A percentile compares a stretch with the other conserved stretches of the same genome.
phyloP scores from a whole-genome alignment of 2,329 filamentous ascomycete species.

The Pezicula carpinea region DNA sequence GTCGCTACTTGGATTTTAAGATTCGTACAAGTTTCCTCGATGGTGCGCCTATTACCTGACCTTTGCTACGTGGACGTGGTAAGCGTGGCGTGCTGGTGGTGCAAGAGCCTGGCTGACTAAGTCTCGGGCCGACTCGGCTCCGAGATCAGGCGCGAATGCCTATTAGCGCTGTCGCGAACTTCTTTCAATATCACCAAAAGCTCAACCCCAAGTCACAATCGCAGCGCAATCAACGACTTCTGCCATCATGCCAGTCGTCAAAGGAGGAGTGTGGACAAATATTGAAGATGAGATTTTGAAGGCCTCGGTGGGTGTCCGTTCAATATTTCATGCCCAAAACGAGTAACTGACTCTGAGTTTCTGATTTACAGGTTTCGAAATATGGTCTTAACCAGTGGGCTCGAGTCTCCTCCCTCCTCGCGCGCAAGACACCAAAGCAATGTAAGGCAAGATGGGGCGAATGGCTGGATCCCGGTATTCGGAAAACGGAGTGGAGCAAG shows the following conservation, averaged over 20 bases:
- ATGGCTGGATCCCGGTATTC: slow-evolving; percentile 96
- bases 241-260: slow-evolving; percentile 63
- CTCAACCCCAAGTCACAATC: not conserved
- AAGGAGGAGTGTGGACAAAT: slow-evolving; percentile 72
- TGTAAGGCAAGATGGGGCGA: slow-evolving; percentile 98
- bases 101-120: too few species aligned
- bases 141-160: too few species aligned
- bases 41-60: too few species aligned
- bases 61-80: too few species aligned
- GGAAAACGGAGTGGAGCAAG: slow-evolving; percentile 98
- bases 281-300: slow-evolving; percentile 96
- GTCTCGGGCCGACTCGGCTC: too few species aligned
- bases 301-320: slow-evolving; percentile 39
- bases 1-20: too few species aligned
- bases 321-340: too few species aligned
- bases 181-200: not conserved
- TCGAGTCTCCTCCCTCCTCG: slow-evolving; percentile 92
- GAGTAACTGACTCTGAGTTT: too few species aligned
- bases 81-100: too few species aligned
- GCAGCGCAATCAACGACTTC: slow-evolving; percentile 1
- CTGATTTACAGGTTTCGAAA: slow-evolving; percentile 57
- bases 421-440: slow-evolving; percentile 96
- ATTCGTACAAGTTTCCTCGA: too few species aligned
- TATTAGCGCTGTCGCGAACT: slow-evolving; percentile 1
- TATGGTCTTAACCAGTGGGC: slow-evolving; percentile 98